A percentile compares a stretch with the other conserved stretches of the same genome.
These are phyloP conservation scores for Aurifilum marmelostoma DNA, from an alignment of 2,329 filamentous ascomycete species.

Conservation along the genomic window DNA sequence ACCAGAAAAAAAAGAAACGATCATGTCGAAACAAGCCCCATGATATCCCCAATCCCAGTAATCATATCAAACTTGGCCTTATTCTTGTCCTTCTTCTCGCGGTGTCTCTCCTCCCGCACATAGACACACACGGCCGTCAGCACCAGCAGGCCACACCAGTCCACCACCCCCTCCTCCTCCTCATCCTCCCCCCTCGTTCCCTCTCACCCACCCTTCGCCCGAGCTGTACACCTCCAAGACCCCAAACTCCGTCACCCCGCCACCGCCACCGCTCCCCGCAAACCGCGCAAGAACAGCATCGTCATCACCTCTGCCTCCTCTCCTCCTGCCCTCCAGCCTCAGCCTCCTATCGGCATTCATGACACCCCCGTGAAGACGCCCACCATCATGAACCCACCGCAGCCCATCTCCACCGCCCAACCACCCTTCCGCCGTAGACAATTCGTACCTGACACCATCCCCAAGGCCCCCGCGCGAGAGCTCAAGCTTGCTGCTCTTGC, in stretches of 20 bases:
- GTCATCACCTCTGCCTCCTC: not conserved
- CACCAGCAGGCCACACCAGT: constrained; percentile 14
- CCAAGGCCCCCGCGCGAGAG: not conserved
- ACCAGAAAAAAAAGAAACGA: not conserved
- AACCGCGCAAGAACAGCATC: constrained; percentile 14
- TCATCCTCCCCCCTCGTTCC: not conserved
- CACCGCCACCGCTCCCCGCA: constrained; percentile 4
- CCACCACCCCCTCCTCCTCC: not conserved
- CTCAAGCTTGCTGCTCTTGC: not conserved
- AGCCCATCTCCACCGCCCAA: not conserved
- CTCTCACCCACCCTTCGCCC: not conserved
- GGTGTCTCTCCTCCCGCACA: constrained; percentile 17
- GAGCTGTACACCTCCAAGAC: constrained; percentile 16
- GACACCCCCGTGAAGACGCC: not conserved
- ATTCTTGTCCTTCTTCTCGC: constrained; percentile 8
- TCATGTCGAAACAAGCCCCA: not conserved
- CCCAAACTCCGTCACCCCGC: constrained; percentile 13
- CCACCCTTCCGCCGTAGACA: not conserved
- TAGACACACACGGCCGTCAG: constrained; percentile 15
- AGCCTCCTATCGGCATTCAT: not conserved
- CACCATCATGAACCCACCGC: not conserved
- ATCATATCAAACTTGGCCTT: constrained; percentile 1
- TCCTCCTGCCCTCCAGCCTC: not conserved
- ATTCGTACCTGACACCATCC: not conserved
- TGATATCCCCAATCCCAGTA: not conserved